These are phyloP conservation scores for Taiozyma sp. DNA, from an alignment of 1,139 yeast genomes.

Conservation along the genomic window DNA sequence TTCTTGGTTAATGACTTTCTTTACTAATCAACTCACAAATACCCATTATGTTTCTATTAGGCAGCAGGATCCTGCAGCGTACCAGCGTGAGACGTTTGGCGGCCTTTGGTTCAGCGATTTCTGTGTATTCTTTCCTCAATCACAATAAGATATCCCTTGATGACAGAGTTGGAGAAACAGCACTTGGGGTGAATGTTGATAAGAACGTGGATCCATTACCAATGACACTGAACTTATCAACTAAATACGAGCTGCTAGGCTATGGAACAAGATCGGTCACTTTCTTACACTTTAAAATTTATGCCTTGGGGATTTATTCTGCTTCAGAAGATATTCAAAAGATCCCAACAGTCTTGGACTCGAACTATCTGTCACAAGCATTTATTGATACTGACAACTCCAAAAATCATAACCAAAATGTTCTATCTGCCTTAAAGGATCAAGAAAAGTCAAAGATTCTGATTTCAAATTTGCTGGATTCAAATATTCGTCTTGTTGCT, in stretches of 20 bases:
- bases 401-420: constrained; percentile 41
- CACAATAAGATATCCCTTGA: constrained; percentile 4
- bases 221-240: constrained; percentile 4
- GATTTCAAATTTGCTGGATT: constrained; percentile 50
- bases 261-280: constrained; percentile 82
- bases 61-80: constrained; percentile 1
- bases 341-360: constrained; percentile 42
- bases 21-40: background rate
- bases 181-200: constrained; percentile 13
- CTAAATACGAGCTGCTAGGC: constrained; percentile 47
- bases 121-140: background rate
- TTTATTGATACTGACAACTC: constrained; percentile 29
- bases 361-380: constrained; percentile 32
- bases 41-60: constrained; percentile 8
- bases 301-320: constrained; percentile 79
- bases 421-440: constrained; percentile 54
- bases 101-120: background rate
- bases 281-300: constrained; percentile 77
- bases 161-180: constrained; percentile 2
- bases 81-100: background rate
- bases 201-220: constrained; percentile 24
- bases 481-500: constrained; percentile 61
- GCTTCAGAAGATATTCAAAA: constrained; percentile 50
- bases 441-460: constrained; percentile 50
- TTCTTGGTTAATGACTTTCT: no score